A percentile compares a stretch with the other conserved stretches of the same genome.
Evolutionary conservation across 225 moss, liverwort and hornwort genomes (phyloP).

Genomic region (Thuidium tamariscinum): DNA sequence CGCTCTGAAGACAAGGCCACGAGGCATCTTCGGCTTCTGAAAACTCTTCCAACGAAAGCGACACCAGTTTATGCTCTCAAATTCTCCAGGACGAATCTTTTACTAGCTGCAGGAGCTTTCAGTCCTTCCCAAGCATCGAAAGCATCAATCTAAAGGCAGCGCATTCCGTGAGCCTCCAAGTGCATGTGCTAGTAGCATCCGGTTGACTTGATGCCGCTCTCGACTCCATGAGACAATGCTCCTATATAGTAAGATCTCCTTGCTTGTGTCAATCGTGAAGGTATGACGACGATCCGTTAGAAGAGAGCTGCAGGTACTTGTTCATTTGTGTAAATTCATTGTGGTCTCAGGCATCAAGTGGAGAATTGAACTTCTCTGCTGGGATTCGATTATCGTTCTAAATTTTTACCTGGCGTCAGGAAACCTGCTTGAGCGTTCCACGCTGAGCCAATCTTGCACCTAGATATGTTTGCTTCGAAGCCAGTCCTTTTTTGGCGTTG

Average conservation of each 20-base stretch:
- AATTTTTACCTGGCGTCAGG: not conserved
- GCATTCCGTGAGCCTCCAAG: not conserved
- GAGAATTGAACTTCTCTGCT: not conserved
- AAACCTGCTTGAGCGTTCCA: not conserved
- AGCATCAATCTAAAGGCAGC: not conserved
- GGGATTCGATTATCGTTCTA: not conserved
- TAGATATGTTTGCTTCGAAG: not conserved
- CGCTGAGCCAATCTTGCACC: not conserved
- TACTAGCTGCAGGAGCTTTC: slow-evolving; percentile 90
- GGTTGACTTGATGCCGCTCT: not conserved
- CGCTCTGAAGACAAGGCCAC: slow-evolving; percentile 70
- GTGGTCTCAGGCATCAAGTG: slow-evolving; percentile 1
- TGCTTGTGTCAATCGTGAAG: not conserved
- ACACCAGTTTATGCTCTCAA: slow-evolving; percentile 87
- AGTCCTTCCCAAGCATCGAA: slow-evolving; percentile 44
- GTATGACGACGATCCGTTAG: not conserved
- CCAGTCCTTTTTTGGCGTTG: not conserved
- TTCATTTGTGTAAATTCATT: slow-evolving; percentile 19
- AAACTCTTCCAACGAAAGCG: slow-evolving; percentile 88
- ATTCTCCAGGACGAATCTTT: slow-evolving; percentile 90
- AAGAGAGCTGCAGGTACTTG: slow-evolving; percentile 7
- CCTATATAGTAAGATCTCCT: not conserved
- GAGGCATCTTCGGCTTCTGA: slow-evolving; percentile 78
- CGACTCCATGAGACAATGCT: not conserved
- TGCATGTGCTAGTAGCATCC: not conserved